Percentiles rank a stretch among this genome's conserved stretches.
These are phyloP conservation scores for Aspergillus niger DNA, from an alignment of 2,329 filamentous ascomycete genomes.

Conservation along the genomic window DNA sequence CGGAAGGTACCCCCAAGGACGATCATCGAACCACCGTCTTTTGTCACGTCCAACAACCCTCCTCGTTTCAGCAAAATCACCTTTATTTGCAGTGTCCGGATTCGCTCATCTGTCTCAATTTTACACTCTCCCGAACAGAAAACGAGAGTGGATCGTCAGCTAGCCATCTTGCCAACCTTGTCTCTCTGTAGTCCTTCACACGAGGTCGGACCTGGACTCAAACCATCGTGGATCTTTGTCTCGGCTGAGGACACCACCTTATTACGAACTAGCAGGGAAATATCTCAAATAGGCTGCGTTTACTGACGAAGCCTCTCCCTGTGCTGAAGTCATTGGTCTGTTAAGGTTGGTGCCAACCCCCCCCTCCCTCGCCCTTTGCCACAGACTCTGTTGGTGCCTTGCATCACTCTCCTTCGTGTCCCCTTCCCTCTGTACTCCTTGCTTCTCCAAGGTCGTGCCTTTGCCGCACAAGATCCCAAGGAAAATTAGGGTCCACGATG, in stretches of 20 bases:
- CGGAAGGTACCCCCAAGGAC: constrained; percentile 19
- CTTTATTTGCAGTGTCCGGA: constrained; percentile 3
- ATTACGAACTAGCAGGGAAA: constrained; percentile 18
- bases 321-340: constrained; percentile 16
- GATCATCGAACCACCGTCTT: constrained; percentile 18
- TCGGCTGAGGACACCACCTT: constrained; percentile 27
- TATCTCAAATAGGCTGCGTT: constrained; percentile 15
- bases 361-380: constrained; percentile 26
- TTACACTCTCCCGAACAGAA: background rate
- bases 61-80: background rate
- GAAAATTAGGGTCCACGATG: constrained; percentile 28
- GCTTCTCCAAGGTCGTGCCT: constrained; percentile 33
- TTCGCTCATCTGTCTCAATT: constrained; percentile 10
- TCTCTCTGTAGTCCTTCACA: constrained; percentile 10
- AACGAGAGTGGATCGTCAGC: constrained; percentile 17
- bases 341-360: constrained; percentile 35
- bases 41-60: constrained; percentile 7
- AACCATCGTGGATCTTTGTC: constrained; percentile 28
- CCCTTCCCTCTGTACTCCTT: constrained; percentile 33
- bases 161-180: constrained; percentile 16
- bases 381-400: constrained; percentile 34
- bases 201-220: constrained; percentile 19
- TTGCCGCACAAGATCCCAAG: constrained; percentile 27
- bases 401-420: constrained; percentile 34
- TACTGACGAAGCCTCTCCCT: constrained; percentile 2